phyloP scores from a whole-genome alignment of 2,329 filamentous ascomycete species.

The Dactylonectria estremocensis region DNA sequence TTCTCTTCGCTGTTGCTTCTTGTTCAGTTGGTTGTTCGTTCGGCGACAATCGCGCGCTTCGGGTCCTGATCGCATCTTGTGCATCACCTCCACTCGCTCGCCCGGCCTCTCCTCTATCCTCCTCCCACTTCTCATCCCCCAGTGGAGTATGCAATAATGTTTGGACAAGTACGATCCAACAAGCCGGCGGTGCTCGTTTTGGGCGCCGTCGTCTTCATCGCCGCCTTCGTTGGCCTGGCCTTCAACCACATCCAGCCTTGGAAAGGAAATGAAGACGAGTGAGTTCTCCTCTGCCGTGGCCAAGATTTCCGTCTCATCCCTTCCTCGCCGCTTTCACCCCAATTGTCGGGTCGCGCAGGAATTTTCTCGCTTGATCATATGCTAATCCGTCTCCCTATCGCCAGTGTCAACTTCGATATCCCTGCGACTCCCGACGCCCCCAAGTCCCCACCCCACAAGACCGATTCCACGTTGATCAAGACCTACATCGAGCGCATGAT shows the following conservation, averaged over 20 bases:
- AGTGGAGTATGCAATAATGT: slow-evolving; percentile 50
- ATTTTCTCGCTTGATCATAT: not conserved
- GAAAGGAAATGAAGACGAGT: slow-evolving; percentile 46
- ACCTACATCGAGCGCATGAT: slow-evolving; percentile 54
- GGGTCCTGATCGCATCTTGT: slow-evolving; percentile 35
- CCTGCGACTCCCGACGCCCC: slow-evolving; percentile 38
- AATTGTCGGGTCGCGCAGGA: not conserved
- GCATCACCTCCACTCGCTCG: slow-evolving; percentile 31
- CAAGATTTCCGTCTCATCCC: not conserved
- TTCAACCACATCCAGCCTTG: slow-evolving; percentile 53
- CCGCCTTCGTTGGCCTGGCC: slow-evolving; percentile 51
- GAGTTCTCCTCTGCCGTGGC: slow-evolving; percentile 24
- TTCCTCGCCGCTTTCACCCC: not conserved
- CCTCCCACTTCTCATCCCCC: slow-evolving; percentile 9
- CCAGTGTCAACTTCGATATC: slow-evolving; percentile 43
- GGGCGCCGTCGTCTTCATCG: slow-evolving; percentile 52
- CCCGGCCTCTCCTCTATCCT: slow-evolving; percentile 6
- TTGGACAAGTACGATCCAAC: slow-evolving; percentile 51
- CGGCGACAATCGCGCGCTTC: slow-evolving; percentile 34
- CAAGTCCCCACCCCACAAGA: slow-evolving; percentile 1
- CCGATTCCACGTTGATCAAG: slow-evolving; percentile 47
- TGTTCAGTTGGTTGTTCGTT: slow-evolving; percentile 20
- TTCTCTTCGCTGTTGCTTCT: slow-evolving; percentile 5
- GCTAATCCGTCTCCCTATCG: slow-evolving; percentile 27
- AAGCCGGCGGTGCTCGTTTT: slow-evolving; percentile 49